Evolutionary conservation across 768 basidiomycete genomes (phyloP), one percentile per base, ranked within the genome.

Genomic region (Podaxis sp.): DNA sequence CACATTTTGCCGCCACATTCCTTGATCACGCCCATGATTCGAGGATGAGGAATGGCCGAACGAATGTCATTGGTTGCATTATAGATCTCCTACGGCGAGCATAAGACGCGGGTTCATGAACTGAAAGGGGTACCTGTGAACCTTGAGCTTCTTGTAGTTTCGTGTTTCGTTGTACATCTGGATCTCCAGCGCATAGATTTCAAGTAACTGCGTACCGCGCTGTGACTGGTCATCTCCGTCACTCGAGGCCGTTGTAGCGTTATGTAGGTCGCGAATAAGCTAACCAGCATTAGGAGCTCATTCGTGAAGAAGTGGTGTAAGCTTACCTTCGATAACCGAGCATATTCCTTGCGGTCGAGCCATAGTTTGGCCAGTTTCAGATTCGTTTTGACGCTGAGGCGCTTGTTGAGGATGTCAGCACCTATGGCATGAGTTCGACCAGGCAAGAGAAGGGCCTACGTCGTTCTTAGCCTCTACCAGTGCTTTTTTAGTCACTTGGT

Each of bases 1-100:
- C 97, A 98, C 97, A 99, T 99, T 77, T 99, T 99, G 2, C 97
- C 97, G 15, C 97, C 97, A 67, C 96, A 98, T 75, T 99, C 97
- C 71, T 96, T 93, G 77, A 99, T 98, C 56, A 98, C 94, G 47
- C 96, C 97, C 91, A 98, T 96, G 70, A 98, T 98, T 33, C 94
- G 85, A 9, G 97, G 97, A 77, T 98, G 97, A 15, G 97, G 95
- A 64, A 99, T 98, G 9, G 97, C 97, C 7, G 94, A 95, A 24
- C 93, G 90, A 56, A 99, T 93, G 49, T 87, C 85, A 66, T 92
- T 92, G 12, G 93, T 90, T 9, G 96, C 95, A 67, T 97, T 96
- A 77, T 99, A 99, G 58, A 98, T 97, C 76, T 97, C 95, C 94
- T 97, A 69, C 36, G 25, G 38, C n/a, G 41, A 41, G 29, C 37